These are phyloP conservation scores for Brachypodium distachyon DNA, from an alignment of 202 grass and related monocot species.

Conservation along the genomic window DNA sequence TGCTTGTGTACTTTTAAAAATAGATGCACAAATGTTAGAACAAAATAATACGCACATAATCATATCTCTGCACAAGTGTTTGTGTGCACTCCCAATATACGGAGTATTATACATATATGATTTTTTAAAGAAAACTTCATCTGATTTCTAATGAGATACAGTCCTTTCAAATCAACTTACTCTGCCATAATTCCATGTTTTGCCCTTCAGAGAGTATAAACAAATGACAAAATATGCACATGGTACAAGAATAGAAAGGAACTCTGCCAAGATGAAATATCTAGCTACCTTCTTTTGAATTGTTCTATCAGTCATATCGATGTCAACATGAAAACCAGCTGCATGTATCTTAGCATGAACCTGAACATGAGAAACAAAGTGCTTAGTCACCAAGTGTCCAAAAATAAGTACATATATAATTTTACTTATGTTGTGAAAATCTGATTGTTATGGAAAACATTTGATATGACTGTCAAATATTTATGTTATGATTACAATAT, in stretches of 20 bases:
- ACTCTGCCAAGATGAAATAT: not conserved
- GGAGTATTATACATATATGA: too few species aligned
- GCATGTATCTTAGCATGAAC: constrained; percentile 59
- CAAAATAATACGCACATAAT: too few species aligned
- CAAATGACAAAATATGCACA: not conserved
- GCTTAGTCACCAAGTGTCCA: not conserved
- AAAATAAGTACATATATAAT: not conserved
- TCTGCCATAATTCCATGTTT: not conserved
- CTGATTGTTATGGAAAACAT: not conserved
- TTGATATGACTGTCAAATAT: not conserved
- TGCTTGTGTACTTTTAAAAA: too few species aligned
- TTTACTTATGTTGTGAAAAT: not conserved
- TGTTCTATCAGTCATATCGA: constrained; percentile 76
- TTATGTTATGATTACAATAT: not conserved
- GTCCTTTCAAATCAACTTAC: not conserved
- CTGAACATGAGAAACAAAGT: constrained; percentile 30
- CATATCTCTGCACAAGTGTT: too few species aligned
- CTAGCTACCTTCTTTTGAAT: constrained; percentile 91
- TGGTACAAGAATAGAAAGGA: not conserved
- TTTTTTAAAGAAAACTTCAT: too few species aligned
- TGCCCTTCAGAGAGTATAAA: not conserved
- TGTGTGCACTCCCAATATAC: too few species aligned
- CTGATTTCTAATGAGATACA: not conserved
- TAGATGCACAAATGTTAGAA: too few species aligned
- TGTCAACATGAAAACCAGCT: constrained; percentile 79